Evolutionary conservation across 148 eudicot species (phyloP), one percentile per base, ranked within the genome.

Genomic region (Dysphania ambrosioides): DNA sequence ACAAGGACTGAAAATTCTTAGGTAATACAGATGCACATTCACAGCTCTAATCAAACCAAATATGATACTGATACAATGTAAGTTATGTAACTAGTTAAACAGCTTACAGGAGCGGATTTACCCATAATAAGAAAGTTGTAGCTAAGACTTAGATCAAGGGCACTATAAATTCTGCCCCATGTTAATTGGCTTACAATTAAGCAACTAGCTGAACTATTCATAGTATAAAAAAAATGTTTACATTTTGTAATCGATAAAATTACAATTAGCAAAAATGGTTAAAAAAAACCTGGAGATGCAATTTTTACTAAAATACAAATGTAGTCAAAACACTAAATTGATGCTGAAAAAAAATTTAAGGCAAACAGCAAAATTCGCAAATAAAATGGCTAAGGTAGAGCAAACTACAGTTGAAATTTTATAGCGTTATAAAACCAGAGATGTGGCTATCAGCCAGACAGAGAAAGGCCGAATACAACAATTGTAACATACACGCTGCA

Each of bases 401-500:
- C 8, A 59, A 16, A 42, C 9, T 75, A 66, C 68, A 24, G 3
- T 15, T 30, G 58, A 32, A 11, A 41, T 24, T 21, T 7, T 32
- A 63, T 16, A 21, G 27, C 56, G 35, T 18, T 6, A 9, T 18
- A 68, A 18, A 41, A 78, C 72, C 47, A 51, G 59, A 70, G 38
- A 70, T 41, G 64, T 73, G 47, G 61, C 66, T 74, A 78, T 53
- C 70, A 84, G 24, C 78, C 79, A 27, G 80, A 88, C 79, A 83
- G 51, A 1, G 88, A 80, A 67, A 88, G 79, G 71, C 91, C 87
- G 59, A 88, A 87, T 38, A 93, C 68, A 38, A 91, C 80, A 72
- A 86, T 83, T 8, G 87, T 49, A 8, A 87, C 83, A 72, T 91
- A 93, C 29, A 93, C 80, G 63, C 88, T 81, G 80, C 84, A 86